Percentiles rank a stretch among this genome's conserved stretches.
Evolutionary conservation across 257 asterid species (phyloP).

Genomic region (Nemophila menziesii): DNA sequence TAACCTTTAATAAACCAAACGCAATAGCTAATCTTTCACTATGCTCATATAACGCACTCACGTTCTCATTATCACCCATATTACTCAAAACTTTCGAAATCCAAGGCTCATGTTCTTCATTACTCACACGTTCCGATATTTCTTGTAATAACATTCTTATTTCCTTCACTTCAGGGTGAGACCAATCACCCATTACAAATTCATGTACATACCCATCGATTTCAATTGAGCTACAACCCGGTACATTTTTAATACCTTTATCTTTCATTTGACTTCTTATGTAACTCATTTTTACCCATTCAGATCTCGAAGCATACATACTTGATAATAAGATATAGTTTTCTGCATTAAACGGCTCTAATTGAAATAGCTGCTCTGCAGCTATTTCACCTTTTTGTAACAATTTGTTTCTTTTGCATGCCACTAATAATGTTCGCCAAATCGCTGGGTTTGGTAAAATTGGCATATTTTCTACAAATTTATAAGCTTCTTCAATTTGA

Average conservation of each 20-base stretch:
- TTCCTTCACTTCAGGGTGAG: constrained; percentile 46
- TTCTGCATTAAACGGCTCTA: constrained; percentile 59
- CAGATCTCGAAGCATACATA: constrained; percentile 37
- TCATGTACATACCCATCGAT: constrained; percentile 48
- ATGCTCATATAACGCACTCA: constrained; percentile 51
- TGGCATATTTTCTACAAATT: constrained; percentile 38
- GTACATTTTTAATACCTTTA: constrained; percentile 38
- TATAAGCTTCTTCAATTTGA: constrained; percentile 37
- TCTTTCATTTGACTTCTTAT: constrained; percentile 51
- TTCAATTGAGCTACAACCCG: constrained; percentile 58
- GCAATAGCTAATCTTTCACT: constrained; percentile 63
- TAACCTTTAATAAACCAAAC: constrained; percentile 51
- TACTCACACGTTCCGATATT: constrained; percentile 32
- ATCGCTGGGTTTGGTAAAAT: constrained; percentile 46
- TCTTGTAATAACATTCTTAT: constrained; percentile 27
- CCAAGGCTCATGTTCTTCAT: constrained; percentile 52
- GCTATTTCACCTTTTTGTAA: constrained; percentile 35
- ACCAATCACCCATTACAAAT: constrained; percentile 46
- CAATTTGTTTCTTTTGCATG: constrained; percentile 43
- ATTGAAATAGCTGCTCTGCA: constrained; percentile 35
- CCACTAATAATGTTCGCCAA: constrained; percentile 45
- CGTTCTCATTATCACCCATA: constrained; percentile 40
- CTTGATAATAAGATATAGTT: constrained; percentile 52
- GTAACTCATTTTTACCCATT: constrained; percentile 53
- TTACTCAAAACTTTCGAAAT: constrained; percentile 36